Evolutionary conservation across 2,329 filamentous ascomycete species (phyloP).

Genomic region (Elsinoe perseae): DNA sequence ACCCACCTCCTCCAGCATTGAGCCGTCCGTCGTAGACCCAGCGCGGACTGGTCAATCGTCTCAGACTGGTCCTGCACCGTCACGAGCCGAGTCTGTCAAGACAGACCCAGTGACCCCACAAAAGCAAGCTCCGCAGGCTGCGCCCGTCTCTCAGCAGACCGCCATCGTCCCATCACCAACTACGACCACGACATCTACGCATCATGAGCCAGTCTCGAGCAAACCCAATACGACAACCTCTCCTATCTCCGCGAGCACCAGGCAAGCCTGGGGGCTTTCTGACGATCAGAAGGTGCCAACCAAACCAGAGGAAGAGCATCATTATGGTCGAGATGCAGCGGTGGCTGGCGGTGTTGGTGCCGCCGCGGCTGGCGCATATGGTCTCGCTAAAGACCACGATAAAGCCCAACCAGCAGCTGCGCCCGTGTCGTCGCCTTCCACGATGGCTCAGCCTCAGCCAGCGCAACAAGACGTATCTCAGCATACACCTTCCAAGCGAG

Average conservation of each 20-base stretch:
- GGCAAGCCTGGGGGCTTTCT: neutral
- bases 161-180: neutral
- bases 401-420: neutral
- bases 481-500: constrained; percentile 5
- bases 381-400: constrained; percentile 14
- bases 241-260: neutral
- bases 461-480: neutral
- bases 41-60: neutral
- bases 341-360: constrained; percentile 25
- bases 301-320: constrained; percentile 19
- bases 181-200: neutral
- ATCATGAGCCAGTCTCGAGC: neutral
- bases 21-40: neutral
- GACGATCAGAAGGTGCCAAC: neutral
- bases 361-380: constrained; percentile 19
- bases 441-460: neutral
- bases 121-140: neutral
- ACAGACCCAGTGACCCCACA: neutral
- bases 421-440: no score
- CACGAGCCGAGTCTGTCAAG: neutral
- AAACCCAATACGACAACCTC: neutral
- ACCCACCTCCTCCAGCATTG: neutral
- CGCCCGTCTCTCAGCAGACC: neutral
- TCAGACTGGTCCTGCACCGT: neutral
- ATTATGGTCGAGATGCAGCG: constrained; percentile 29